These are phyloP conservation scores for Colletotrichum viniferum DNA, from an alignment of 2,329 filamentous ascomycete species.

Conservation along the genomic window DNA sequence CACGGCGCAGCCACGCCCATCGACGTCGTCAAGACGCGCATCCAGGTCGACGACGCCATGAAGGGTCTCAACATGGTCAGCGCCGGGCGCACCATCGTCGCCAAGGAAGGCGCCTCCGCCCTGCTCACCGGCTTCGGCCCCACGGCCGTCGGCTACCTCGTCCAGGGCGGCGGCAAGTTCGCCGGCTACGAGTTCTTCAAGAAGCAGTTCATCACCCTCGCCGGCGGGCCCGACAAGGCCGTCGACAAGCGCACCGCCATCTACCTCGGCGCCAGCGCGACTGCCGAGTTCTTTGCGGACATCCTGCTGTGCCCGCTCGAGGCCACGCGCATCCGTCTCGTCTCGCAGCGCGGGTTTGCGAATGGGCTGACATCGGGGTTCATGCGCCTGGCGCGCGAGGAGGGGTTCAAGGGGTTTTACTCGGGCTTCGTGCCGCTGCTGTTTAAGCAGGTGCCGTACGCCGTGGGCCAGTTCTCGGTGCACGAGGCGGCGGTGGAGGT, in stretches of 20 bases:
- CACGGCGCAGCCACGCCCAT: constrained; percentile 59
- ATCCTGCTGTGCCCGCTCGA: constrained; percentile 89
- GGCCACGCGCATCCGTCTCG: constrained; percentile 79
- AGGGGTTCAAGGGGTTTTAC: constrained; percentile 85
- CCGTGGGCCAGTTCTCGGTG: constrained; percentile 92
- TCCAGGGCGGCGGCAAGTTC: constrained; percentile 90
- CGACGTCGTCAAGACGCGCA: constrained; percentile 85
- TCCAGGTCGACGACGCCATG: constrained; percentile 85
- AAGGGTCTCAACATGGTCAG: constrained; percentile 86
- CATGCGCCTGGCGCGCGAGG: constrained; percentile 73
- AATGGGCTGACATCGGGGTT: constrained; percentile 74
- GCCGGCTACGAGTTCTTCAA: constrained; percentile 95
- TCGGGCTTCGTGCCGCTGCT: constrained; percentile 87
- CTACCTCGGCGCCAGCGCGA: constrained; percentile 75
- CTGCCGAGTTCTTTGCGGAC: constrained; percentile 75
- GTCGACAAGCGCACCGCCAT: constrained; percentile 55
- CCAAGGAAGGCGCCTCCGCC: constrained; percentile 78
- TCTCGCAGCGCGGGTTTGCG: constrained; percentile 81
- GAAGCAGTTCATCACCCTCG: constrained; percentile 77
- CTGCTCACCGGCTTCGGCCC: constrained; percentile 85
- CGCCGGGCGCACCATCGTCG: constrained; percentile 78
- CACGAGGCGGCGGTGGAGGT: constrained; percentile 86
- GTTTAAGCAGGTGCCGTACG: constrained; percentile 92
- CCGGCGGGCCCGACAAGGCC: constrained; percentile 57
- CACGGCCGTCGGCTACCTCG: constrained; percentile 85